A percentile compares a stretch with the other conserved stretches of the same genome.
phyloP scores from a whole-genome alignment of 1,284 basidiomycete genomes.

The Ceratobasidium theobromae region DNA sequence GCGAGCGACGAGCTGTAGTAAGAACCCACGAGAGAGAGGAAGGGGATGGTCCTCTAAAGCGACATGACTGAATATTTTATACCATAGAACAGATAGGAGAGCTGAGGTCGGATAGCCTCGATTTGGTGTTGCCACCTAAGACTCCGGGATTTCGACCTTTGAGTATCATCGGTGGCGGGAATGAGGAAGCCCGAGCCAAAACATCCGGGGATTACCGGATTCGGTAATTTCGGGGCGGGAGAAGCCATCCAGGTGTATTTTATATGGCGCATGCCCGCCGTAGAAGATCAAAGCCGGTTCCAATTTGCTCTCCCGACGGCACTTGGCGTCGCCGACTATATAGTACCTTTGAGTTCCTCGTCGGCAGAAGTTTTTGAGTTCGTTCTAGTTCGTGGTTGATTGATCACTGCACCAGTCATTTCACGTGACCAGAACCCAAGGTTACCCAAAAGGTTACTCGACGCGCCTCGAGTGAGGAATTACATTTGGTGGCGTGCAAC shows the following conservation, averaged over 20 bases:
- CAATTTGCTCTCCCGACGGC: too few species aligned
- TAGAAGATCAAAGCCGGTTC: too few species aligned
- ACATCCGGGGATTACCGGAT: not conserved
- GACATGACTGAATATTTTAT: not conserved
- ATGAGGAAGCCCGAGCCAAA: not conserved
- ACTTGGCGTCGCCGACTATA: too few species aligned
- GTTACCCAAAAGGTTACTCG: slow-evolving; percentile 4
- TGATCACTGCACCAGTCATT: not conserved
- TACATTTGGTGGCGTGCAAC: slow-evolving; percentile 28
- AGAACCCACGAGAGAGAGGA: slow-evolving; percentile 4
- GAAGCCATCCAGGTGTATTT: slow-evolving; percentile 4
- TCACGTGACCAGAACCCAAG: not conserved
- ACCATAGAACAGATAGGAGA: not conserved
- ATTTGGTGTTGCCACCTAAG: too few species aligned
- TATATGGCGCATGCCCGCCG: too few species aligned
- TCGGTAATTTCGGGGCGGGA: slow-evolving; percentile 8
- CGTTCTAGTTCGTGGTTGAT: not conserved
- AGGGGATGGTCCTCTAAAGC: not conserved
- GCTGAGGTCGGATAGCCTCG: not conserved
- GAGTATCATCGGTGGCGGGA: too few species aligned
- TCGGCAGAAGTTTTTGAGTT: not conserved
- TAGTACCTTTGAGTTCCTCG: too few species aligned
- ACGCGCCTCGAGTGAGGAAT: slow-evolving; percentile 13
- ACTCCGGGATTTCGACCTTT: too few species aligned
- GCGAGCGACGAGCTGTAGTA: not conserved